Evolutionary conservation across 2,329 filamentous ascomycete species (phyloP), one percentile per base, ranked within the genome.

Genomic region (Hypoxylon sp.): DNA sequence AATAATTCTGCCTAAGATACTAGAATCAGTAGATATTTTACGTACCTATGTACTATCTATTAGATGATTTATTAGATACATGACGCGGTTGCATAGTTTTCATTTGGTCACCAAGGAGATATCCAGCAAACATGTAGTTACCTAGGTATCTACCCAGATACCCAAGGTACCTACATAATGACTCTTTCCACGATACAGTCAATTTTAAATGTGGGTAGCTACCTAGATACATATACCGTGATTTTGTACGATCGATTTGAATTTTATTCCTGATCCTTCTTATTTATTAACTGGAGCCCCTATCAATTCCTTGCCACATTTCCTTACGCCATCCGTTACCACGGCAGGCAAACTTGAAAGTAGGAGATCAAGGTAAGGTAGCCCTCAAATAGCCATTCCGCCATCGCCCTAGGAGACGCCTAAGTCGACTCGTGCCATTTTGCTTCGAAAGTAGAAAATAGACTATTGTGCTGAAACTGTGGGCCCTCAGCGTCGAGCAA

Each of bases 401-500:
- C 5, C 5, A 44, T 44, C 5, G 19, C 44, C 24, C n/a, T 5
- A 17, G 33, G 22, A 59, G 37, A 5, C 48, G 58, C 31, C 51
- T 63, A 76, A 1, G 71, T 74, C 75, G 72, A 76, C 42, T 71
- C 68, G 14, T 74, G 64, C 75, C 75, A 76, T 42, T 65, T 62
- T 1, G 54, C 55, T 26, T 67, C 56, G 10, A 76, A 33, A 46
- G 11, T 44, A 1, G 35, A 35, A 10, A 56, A 6, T 1, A 63
- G 4, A 3, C 10, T 37, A 35, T 48, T 53, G 14, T 48, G 14
- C 2, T 67, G 35, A 14, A 72, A 74, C 51, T 82, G 81, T 3
- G 83, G 82, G 0, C 85, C 85, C 70, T 88, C 85, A 1, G 82
- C 83, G 50, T 81, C 80, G 10, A 83, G 44, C 29, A 87, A 80